Percentiles rank a stretch among this genome's conserved stretches.
phyloP scores from a whole-genome alignment of 208 protist species.

The Leishmania arabica region DNA sequence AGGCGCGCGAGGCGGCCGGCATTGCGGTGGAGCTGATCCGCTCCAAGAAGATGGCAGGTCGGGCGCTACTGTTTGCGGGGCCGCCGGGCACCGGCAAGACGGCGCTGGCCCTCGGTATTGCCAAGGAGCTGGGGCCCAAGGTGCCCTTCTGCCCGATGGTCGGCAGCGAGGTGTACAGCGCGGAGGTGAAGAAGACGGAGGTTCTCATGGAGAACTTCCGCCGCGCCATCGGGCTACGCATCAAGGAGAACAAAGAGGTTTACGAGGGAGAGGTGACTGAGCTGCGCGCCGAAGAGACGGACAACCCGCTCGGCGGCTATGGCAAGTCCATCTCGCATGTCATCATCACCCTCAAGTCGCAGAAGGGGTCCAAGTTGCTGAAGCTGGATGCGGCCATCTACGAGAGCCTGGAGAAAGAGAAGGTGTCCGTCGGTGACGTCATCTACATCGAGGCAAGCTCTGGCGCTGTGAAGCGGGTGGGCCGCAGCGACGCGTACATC shows the following conservation, averaged over 20 bases:
- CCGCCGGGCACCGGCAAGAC: conserved; percentile 98
- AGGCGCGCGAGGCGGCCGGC: conserved; percentile 98
- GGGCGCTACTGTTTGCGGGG: conserved; percentile 99
- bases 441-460: conserved; percentile 99
- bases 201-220: conserved; percentile 99
- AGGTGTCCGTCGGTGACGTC: conserved; percentile 98
- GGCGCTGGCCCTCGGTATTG: conserved; percentile 97
- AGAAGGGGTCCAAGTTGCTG: conserved; percentile 98
- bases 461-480: conserved; percentile 97
- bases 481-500: conserved; percentile 95
- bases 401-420: conserved; percentile 99
- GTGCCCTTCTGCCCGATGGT: conserved; percentile 99
- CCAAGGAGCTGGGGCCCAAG: conserved; percentile 99
- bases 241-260: conserved; percentile 99
- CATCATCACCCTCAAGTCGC: conserved; percentile 98
- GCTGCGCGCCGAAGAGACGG: conserved; percentile 98
- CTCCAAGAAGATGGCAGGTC: conserved; percentile 99
- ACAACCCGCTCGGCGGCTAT: conserved; percentile 98
- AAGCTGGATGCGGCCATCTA: conserved; percentile 99
- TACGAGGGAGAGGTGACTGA: conserved; percentile 99
- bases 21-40: conserved; percentile 99
- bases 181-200: conserved; percentile 99
- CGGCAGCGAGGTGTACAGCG: conserved; percentile 99
- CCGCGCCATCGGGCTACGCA: conserved; percentile 99
- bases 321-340: conserved; percentile 99